Evolutionary conservation across 2,329 filamentous ascomycete genomes (phyloP), one percentile per base, ranked within the genome.

Genomic region (Allantophomopsis lycopodina): DNA sequence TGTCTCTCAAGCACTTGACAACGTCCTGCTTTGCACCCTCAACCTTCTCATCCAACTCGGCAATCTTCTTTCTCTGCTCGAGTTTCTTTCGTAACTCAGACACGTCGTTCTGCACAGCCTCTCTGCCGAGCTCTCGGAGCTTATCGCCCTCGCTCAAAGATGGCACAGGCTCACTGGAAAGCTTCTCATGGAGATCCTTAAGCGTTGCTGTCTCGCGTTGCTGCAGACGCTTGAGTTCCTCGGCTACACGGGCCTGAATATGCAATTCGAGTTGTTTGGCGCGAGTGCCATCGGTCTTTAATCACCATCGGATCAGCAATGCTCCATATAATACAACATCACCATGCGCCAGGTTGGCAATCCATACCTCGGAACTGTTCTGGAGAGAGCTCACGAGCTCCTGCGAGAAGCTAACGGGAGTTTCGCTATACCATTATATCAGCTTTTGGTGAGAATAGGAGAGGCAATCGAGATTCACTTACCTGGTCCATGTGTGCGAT

Each of bases 221-320:
- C 57, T 79, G 79, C 47, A 94, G 76, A 51, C 79, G 79, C 61
- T 81, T 77, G 49, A 96, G 84, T 64, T 95, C 88, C 53, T 77
- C 71, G 53, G 81, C 76, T 44, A 95, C 85, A 61, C 89, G 88
- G 57, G 76, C 67, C 66, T 95, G 88, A 60, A 94, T 79, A 53
- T 89, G 81, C 47, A 91, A 76, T 65, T 96, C 89, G 60, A 86
- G 66, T 55, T 79, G 69, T 63, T 84, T 84, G 53, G 81, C 73
- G 57, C 89, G 87, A 48, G 86, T 88, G 44, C 79, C 77, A 65
- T 96, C 88, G 62, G 83, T 89, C 89, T 96, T 57, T 43, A 21
- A 38, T 28, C 11, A 8, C 23, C 23, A 28, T 28, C 23, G 23
- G 23, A 28, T 28, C 23, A 28, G 23, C 10, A 10, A 8, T 28